Evolutionary conservation across 148 eudicot species (phyloP), one percentile per base, ranked within the genome.

Genomic region (Nyssa sinensis): DNA sequence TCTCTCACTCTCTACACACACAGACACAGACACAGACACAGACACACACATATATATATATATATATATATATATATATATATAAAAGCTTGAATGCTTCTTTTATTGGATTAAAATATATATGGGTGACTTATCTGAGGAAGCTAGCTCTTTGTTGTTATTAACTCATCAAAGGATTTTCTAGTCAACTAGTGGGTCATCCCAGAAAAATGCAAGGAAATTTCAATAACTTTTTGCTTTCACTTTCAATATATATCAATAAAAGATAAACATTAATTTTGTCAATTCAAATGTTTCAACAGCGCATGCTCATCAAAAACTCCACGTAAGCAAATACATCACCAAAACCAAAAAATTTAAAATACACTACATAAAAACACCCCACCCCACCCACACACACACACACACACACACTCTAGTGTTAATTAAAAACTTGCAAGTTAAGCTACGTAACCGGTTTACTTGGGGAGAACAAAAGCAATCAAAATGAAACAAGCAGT

Each of bases 161-260:
- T 53, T 71, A 58, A 32, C 31, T 58, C 64, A 31, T 33, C 23
- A 13, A 19, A 24, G 44, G 19, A 35, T 63, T 44, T 47, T 64
- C 41, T 30, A 74, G 78, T 67, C 77, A 75, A 75, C 71, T 24
- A 7, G 29, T 55, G 71, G 65, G 77, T 51, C 71, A 65, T 33
- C 51, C 8, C 17, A 5, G 53, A 44, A 66, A 3, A 61, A 14
- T 29, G 30, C 58, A 21, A 10, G 8, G 73, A 75, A 75, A 37
- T 49, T 67, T 75, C 78, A 67, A n/a, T n/a, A 35, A 30, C 35
- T 67, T 75, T 62, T 13, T 41, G 28, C 13, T 21, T 30, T 73
- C 28, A 23, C n/a, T 23, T 37, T 69, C 27, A 19, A 55, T 17
- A 1, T 51, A 1, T 1, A 16, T 51, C n/a, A n/a, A n/a, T 3